A percentile compares a stretch with the other conserved stretches of the same genome.
Conservation (phyloP, 345 rosid species). For the Brassica napus region Da-Ae NC_063442.1:1315501-1316000, state of each 20-base stretch:
- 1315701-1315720: constrained; percentile 45
- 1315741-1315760: not conserved
- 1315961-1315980: constrained; percentile 68
- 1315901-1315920: constrained; percentile 49
- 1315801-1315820: constrained; percentile 48
- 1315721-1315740: constrained; percentile 24
- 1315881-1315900: constrained; percentile 53
- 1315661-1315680: constrained; percentile 74
- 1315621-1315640: constrained; percentile 79
- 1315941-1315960: constrained; percentile 73
- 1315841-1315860: constrained; percentile 69
- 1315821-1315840: constrained; percentile 65
- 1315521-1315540: constrained; percentile 57
- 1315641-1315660: constrained; percentile 59
- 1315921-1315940: constrained; percentile 43
- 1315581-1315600: constrained; percentile 67
- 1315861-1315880: constrained; percentile 64
- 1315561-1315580: constrained; percentile 62
- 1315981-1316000: not conserved
- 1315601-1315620: constrained; percentile 75
- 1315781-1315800: not conserved
- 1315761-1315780: not conserved
- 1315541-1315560: constrained; percentile 68
- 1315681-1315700: constrained; percentile 71
- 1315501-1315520: constrained; percentile 63